Conservation (phyloP, 2,329 filamentous ascomycete species). For the Achaetomium macrosporum region DNA sequence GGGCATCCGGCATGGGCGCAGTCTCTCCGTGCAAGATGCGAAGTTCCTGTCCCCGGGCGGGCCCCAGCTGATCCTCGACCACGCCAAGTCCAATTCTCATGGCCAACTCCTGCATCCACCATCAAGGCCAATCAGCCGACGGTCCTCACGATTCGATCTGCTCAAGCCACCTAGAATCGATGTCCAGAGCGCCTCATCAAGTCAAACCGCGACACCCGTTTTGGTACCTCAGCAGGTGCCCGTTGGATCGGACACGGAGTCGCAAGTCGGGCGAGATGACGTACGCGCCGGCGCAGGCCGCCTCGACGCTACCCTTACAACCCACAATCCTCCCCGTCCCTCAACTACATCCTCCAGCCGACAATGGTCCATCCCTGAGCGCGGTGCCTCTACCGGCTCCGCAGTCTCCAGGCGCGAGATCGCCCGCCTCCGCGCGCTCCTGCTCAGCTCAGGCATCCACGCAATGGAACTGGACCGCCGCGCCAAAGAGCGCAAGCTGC, state of each 20-base stretch:
- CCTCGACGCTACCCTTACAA: constrained; percentile 28
- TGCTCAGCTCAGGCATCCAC: constrained; percentile 83
- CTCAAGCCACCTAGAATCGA: constrained; percentile 47
- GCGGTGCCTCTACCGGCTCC: constrained; percentile 29
- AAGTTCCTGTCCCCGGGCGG: constrained; percentile 48
- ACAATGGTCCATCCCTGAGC: constrained; percentile 49
- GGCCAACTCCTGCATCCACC: constrained; percentile 21
- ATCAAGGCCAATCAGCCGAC: constrained; percentile 34
- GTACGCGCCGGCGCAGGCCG: constrained; percentile 33
- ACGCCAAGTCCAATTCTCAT: constrained; percentile 18
- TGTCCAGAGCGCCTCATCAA: constrained; percentile 37
- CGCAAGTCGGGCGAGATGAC: constrained; percentile 27
- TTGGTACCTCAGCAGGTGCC: constrained; percentile 26
- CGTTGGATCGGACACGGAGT: constrained; percentile 38
- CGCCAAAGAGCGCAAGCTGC: constrained; percentile 44
- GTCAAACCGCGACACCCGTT: constrained; percentile 30
- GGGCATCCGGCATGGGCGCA: constrained; percentile 29
- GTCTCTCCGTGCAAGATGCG: constrained; percentile 27
- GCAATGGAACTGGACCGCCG: constrained; percentile 71
- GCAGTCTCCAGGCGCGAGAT: constrained; percentile 64
- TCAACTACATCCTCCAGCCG: constrained; percentile 26
- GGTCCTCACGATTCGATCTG: constrained; percentile 41
- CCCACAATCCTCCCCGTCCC: constrained; percentile 19
- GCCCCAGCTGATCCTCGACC: constrained; percentile 41
- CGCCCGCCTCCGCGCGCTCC: constrained; percentile 67